Evolutionary conservation across 2,329 filamentous ascomycete species (phyloP).

Genomic region (Exophiala sp.): DNA sequence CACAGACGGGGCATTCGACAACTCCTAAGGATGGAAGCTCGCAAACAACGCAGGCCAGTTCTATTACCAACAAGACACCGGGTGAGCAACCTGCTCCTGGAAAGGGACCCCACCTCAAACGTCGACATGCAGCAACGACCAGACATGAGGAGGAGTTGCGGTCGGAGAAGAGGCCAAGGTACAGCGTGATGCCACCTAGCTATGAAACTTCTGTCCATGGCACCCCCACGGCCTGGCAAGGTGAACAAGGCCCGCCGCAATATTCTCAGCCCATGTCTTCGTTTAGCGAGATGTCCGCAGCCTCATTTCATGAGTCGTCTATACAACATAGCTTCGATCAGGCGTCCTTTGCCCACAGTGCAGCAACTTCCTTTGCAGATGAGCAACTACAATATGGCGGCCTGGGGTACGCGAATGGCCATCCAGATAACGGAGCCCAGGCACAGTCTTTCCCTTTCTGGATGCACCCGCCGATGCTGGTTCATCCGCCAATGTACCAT

Average conservation of each 20-base stretch:
- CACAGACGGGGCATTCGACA: background rate
- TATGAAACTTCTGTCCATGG: slow-evolving; percentile 1
- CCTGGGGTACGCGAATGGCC: slow-evolving; percentile 5
- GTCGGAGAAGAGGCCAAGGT: slow-evolving; percentile 9
- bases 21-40: background rate
- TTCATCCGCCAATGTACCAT: slow-evolving; percentile 17
- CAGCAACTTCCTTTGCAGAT: slow-evolving; percentile 11
- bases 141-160: background rate
- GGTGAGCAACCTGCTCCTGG: background rate
- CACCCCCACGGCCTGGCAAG: slow-evolving; percentile 3
- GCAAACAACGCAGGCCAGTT: background rate
- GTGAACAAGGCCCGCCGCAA: slow-evolving; percentile 1
- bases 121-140: background rate
- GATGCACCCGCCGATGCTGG: slow-evolving; percentile 14
- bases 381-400: slow-evolving; percentile 12
- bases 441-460: slow-evolving; percentile 7
- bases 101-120: slow-evolving; percentile 4
- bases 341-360: slow-evolving; percentile 7
- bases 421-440: background rate
- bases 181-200: background rate
- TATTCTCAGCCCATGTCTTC: slow-evolving; percentile 12
- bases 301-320: slow-evolving; percentile 9
- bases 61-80: background rate
- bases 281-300: slow-evolving; percentile 7
- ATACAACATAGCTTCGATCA: slow-evolving; percentile 8